These are phyloP conservation scores for Ogataea trehalophila DNA, from an alignment of 805 yeast species.

Conservation along the genomic window DNA sequence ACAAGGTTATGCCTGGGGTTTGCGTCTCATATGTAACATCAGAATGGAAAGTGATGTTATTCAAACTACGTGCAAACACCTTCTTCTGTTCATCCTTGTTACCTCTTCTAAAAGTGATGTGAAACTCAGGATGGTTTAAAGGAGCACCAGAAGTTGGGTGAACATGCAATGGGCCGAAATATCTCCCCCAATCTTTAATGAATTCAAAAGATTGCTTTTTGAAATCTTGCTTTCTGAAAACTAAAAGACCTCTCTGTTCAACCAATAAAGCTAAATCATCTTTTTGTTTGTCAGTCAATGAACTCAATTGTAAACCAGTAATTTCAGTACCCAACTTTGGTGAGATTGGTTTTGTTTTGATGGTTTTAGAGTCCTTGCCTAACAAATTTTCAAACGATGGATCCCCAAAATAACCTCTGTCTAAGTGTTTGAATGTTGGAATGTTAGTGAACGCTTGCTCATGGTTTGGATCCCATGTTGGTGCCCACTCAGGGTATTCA, in stretches of 20 bases:
- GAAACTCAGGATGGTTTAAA: constrained; percentile 51
- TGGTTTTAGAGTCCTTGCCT: constrained; percentile 15
- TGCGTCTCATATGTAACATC: constrained; percentile 72
- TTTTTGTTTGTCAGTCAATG: constrained; percentile 48
- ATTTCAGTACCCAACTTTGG: constrained; percentile 71
- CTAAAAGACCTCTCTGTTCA: constrained; percentile 66
- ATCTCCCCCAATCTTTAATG: constrained; percentile 47
- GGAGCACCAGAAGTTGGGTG: constrained; percentile 77
- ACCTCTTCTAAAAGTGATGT: constrained; percentile 52
- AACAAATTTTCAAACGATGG: constrained; percentile 48
- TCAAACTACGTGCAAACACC: constrained; percentile 32
- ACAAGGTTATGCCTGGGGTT: constrained; percentile 68
- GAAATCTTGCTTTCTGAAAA: constrained; percentile 64
- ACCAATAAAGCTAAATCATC: constrained; percentile 66
- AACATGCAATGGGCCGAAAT: constrained; percentile 67
- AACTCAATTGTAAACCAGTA: constrained; percentile 53
- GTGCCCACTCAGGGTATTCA: constrained; percentile 53
- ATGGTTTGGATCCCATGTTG: constrained; percentile 63
- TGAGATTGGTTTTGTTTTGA: constrained; percentile 40
- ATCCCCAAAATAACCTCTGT: constrained; percentile 68
- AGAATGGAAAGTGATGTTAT: constrained; percentile 57
- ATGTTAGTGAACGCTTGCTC: constrained; percentile 32
- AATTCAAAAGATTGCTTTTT: constrained; percentile 47
- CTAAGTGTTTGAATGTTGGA: constrained; percentile 50
- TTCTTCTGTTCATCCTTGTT: constrained; percentile 34